Evolutionary conservation across 2,329 filamentous ascomycete genomes (phyloP).

Genomic region (Claviceps sp.): DNA sequence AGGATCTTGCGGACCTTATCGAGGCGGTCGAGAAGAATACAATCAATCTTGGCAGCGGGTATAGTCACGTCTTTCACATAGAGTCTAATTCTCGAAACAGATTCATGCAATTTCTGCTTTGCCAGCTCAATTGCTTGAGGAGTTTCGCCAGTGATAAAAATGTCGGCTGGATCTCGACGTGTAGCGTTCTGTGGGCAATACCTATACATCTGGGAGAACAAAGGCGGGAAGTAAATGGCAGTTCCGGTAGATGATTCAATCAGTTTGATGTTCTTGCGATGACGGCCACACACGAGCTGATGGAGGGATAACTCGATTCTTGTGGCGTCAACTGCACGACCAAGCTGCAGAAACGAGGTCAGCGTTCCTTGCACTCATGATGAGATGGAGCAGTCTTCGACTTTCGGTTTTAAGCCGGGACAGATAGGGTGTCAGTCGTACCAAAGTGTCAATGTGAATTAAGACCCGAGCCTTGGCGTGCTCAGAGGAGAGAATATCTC

Average conservation of each 20-base stretch:
- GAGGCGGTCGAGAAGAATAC: constrained; percentile 75
- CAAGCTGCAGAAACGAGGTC: constrained; percentile 36
- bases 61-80: constrained; percentile 88
- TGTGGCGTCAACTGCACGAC: constrained; percentile 62
- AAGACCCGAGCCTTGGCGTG: constrained; percentile 92
- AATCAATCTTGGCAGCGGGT: constrained; percentile 85
- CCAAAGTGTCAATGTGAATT: constrained; percentile 93
- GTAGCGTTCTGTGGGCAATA: constrained; percentile 75
- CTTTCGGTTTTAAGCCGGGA: too few relatives aligned
- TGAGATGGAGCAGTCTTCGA: too few relatives aligned
- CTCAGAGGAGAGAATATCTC: constrained; percentile 87
- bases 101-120: constrained; percentile 81
- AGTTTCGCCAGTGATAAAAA: constrained; percentile 88
- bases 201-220: constrained; percentile 82
- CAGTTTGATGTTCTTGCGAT: constrained; percentile 92
- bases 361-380: not conserved
- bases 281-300: constrained; percentile 82
- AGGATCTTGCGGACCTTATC: constrained; percentile 98
- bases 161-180: constrained; percentile 72
- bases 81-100: constrained; percentile 67
- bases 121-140: constrained; percentile 74
- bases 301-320: constrained; percentile 80
- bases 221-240: constrained; percentile 93
- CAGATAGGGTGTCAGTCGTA: constrained; percentile 24
- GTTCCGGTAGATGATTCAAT: constrained; percentile 94